Evolutionary conservation across 176 grass and related monocot genomes (phyloP).

Genomic region (Aegilops longissima): DNA sequence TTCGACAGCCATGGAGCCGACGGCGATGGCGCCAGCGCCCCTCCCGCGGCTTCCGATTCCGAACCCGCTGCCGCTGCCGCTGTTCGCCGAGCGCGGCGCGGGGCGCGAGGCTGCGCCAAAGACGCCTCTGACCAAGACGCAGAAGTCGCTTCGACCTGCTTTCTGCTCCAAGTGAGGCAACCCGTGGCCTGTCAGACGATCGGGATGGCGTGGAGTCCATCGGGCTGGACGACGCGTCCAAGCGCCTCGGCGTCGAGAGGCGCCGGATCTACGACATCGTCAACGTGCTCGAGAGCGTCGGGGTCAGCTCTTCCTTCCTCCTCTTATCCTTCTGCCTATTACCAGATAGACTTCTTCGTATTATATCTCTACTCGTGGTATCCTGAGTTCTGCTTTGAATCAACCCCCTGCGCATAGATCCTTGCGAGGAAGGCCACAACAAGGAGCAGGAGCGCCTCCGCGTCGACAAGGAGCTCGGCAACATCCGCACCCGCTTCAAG

Average conservation of each 20-base stretch:
- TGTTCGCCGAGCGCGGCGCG: background rate
- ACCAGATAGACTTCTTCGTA: background rate
- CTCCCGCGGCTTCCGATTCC: background rate
- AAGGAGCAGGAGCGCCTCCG: no score
- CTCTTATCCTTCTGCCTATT: background rate
- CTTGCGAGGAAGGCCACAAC: no score
- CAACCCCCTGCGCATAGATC: no score
- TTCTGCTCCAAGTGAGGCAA: slow-evolving; percentile 93
- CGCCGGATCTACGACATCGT: slow-evolving; percentile 97
- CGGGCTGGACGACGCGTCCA: slow-evolving; percentile 70
- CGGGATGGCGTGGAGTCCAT: slow-evolving; percentile 54
- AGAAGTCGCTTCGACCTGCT: slow-evolving; percentile 87
- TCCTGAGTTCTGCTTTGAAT: no score
- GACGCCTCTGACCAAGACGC: no score
- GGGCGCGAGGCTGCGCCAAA: slow-evolving; percentile 25
- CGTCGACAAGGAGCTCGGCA: no score
- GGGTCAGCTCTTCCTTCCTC: slow-evolving; percentile 47
- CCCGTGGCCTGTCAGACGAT: slow-evolving; percentile 69
- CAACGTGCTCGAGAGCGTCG: slow-evolving; percentile 87
- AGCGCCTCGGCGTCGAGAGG: slow-evolving; percentile 69
- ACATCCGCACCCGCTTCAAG: no score
- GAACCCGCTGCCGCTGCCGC: background rate
- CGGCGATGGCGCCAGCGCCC: background rate
- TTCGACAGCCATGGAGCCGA: background rate
- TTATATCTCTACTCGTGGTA: background rate